Conservation (phyloP, 306 rosid genomes). For the Ammopiptanthus mongolicus region DNA sequence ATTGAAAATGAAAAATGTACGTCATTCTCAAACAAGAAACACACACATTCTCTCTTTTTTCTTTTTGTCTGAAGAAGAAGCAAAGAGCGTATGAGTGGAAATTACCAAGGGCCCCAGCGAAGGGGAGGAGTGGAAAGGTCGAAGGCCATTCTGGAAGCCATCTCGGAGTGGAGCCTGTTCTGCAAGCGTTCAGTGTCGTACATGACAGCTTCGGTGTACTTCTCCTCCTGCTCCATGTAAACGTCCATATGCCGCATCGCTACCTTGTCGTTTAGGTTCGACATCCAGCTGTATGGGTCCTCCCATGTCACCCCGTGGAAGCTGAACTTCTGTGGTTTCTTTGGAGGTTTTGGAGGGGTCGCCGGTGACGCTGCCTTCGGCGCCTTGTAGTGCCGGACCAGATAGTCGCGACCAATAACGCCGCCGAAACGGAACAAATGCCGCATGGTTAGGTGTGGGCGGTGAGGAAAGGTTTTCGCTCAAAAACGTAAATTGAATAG, state of each 20-base stretch:
- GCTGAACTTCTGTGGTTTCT: slow-evolving; percentile 69
- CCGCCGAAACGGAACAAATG: slow-evolving; percentile 1
- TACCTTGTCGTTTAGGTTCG: slow-evolving; percentile 68
- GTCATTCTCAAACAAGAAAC: no score
- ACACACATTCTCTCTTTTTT: no score
- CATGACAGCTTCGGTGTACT: slow-evolving; percentile 79
- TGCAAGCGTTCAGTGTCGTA: slow-evolving; percentile 60
- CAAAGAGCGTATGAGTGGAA: not conserved
- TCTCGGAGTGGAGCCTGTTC: slow-evolving; percentile 76
- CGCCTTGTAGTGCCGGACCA: slow-evolving; percentile 37
- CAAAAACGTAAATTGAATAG: not conserved
- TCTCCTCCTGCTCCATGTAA: slow-evolving; percentile 96
- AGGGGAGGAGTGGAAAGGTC: slow-evolving; percentile 90
- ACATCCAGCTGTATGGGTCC: slow-evolving; percentile 92
- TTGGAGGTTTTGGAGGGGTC: slow-evolving; percentile 74
- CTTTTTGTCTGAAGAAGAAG: no score
- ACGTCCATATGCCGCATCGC: slow-evolving; percentile 95
- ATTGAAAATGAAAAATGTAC: no score
- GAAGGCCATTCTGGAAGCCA: slow-evolving; percentile 73
- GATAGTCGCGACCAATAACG: slow-evolving; percentile 15
- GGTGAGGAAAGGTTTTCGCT: slow-evolving; percentile 15
- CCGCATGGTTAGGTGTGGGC: slow-evolving; percentile 11
- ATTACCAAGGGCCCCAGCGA: slow-evolving; percentile 77
- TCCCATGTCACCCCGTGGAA: slow-evolving; percentile 73
- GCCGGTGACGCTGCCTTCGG: slow-evolving; percentile 43